Conservation (phyloP, 1,284 basidiomycete species). For the Apiotrichum veenhuisii region DNA sequence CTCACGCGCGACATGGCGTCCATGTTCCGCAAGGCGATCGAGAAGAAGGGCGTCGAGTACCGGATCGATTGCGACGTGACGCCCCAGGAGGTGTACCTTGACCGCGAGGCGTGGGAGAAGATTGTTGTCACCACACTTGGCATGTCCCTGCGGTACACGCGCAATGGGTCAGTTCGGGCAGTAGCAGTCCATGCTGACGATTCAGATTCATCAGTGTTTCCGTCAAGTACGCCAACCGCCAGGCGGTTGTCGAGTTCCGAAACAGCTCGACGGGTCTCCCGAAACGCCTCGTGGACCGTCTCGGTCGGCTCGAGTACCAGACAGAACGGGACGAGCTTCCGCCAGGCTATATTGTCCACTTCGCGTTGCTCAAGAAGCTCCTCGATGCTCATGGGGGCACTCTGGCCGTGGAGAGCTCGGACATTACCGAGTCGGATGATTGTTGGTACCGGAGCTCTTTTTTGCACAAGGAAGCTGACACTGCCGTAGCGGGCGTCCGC, state of each 20-base stretch:
- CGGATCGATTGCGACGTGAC: constrained; percentile 42
- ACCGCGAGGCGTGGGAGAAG: constrained; percentile 52
- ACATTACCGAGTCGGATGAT: constrained; percentile 27
- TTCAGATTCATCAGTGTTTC: not conserved
- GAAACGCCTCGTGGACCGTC: not conserved
- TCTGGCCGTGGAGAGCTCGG: constrained; percentile 41
- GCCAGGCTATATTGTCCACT: constrained; percentile 49
- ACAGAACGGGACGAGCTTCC: not conserved
- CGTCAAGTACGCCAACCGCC: not conserved
- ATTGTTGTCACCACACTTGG: constrained; percentile 47
- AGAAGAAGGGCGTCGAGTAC: constrained; percentile 38
- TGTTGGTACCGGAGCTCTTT: constrained; percentile 24
- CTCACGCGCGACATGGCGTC: constrained; percentile 48
- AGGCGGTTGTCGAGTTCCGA: not conserved
- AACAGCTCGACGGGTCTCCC: not conserved
- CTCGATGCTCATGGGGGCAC: constrained; percentile 50
- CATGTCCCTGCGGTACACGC: constrained; percentile 2
- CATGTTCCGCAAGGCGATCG: constrained; percentile 44
- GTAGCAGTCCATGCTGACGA: not conserved
- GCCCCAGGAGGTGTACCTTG: constrained; percentile 41
- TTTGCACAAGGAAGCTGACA: not conserved
- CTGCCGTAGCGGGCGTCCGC: not conserved
- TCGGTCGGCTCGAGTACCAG: not conserved
- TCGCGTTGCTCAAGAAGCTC: constrained; percentile 35
- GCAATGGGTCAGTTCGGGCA: not conserved